These are phyloP conservation scores for Candida tunisiensis DNA, from an alignment of 1,139 yeast genomes.

Conservation along the genomic window DNA sequence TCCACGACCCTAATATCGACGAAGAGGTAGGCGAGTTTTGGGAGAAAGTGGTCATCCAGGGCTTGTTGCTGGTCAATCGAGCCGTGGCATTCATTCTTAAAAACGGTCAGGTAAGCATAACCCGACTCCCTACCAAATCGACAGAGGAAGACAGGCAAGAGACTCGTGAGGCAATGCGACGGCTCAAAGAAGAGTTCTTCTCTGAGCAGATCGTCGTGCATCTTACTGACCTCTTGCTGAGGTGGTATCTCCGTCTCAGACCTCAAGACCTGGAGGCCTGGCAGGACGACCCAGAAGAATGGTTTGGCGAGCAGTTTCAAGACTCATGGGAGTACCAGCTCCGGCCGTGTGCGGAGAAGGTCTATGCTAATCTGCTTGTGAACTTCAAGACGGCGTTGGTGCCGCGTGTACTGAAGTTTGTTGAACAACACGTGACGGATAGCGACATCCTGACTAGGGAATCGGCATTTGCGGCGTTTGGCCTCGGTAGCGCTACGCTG, in stretches of 20 bases:
- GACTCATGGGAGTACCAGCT: constrained; percentile 73
- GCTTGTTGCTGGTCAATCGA: constrained; percentile 47
- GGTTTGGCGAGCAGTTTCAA: constrained; percentile 69
- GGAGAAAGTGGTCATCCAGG: constrained; percentile 61
- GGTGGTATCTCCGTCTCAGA: constrained; percentile 55
- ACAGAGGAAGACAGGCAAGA: constrained; percentile 41
- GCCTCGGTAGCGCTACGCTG: constrained; percentile 53
- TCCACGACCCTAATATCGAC: constrained; percentile 25
- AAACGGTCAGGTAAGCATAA: constrained; percentile 51
- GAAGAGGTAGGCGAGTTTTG: constrained; percentile 46
- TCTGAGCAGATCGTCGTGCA: constrained; percentile 36
- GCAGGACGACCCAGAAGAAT: constrained; percentile 80
- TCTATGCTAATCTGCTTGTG: constrained; percentile 58
- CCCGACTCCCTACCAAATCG: too few relatives aligned
- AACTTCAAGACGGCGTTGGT: constrained; percentile 46
- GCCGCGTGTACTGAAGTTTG: constrained; percentile 44
- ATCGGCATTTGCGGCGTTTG: constrained; percentile 67
- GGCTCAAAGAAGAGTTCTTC: constrained; percentile 38
- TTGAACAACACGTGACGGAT: constrained; percentile 28
- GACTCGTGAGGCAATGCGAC: constrained; percentile 35
- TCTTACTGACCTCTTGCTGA: constrained; percentile 48
- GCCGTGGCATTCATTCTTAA: constrained; percentile 45
- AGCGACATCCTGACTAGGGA: constrained; percentile 53
- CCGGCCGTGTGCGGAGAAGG: constrained; percentile 76
- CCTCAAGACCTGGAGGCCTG: constrained; percentile 69